Conservation (phyloP, 2,329 filamentous ascomycete genomes). For the Juglanconis oblonga region DNA sequence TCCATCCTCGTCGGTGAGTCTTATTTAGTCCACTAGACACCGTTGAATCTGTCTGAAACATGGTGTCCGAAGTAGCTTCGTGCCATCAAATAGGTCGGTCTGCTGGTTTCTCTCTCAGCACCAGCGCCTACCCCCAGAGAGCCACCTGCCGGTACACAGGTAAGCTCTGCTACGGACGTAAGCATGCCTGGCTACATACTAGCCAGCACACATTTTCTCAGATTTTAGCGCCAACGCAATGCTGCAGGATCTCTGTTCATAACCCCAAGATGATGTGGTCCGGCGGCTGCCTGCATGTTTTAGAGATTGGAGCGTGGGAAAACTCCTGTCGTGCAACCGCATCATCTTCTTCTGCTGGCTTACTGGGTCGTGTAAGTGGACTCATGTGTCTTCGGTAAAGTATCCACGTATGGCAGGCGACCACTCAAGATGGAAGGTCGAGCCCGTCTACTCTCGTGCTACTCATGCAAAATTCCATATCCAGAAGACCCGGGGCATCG, state of each 20-base stretch:
- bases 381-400: neutral
- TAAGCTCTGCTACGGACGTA: constrained; percentile 11
- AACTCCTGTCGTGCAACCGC: constrained; percentile 15
- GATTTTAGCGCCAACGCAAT: constrained; percentile 12
- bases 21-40: neutral
- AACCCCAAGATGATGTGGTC: constrained; percentile 15
- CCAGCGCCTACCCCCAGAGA: neutral
- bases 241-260: constrained; percentile 20
- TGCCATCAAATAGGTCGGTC: neutral
- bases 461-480: neutral
- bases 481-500: neutral
- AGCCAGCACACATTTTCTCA: neutral
- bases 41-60: neutral
- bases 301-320: constrained; percentile 1
- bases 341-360: neutral
- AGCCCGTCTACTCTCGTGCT: no score
- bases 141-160: neutral
- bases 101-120: no score
- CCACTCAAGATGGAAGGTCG: neutral
- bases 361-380: neutral
- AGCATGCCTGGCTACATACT: neutral
- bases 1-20: no score
- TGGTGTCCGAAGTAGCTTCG: neutral
- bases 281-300: constrained; percentile 12
- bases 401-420: neutral